A percentile compares a stretch with the other conserved stretches of the same genome.
Conservation (phyloP, 208 protist genomes). For the Phytomonas francai region DNA sequence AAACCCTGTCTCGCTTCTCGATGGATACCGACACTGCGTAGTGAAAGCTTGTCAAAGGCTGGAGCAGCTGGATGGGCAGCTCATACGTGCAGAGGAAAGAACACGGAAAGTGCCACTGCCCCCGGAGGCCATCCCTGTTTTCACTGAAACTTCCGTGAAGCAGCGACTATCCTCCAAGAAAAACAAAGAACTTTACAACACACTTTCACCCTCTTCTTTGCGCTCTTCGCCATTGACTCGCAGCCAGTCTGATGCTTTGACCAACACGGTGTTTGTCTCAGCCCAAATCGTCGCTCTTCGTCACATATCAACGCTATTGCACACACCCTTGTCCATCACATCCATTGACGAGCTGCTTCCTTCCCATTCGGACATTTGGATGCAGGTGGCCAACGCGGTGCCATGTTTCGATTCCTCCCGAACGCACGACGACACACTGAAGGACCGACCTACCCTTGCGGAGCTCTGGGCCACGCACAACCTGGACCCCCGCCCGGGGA, state of each 20-base stretch:
- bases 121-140: neutral
- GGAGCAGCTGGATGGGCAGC: constrained; percentile 45
- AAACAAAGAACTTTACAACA: neutral
- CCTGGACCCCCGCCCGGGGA: neutral
- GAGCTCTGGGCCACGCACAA: neutral
- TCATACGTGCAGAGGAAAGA: constrained; percentile 33
- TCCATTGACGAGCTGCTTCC: neutral
- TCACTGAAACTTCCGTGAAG: neutral
- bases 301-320: neutral
- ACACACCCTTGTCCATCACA: neutral
- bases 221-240: neutral
- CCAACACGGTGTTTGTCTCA: neutral
- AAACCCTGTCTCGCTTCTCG: constrained; percentile 58
- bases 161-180: neutral
- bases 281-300: constrained; percentile 1
- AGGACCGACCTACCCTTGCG: neutral
- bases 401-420: neutral
- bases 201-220: neutral
- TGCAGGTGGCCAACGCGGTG: neutral
- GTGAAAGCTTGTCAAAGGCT: constrained; percentile 36
- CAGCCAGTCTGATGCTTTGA: neutral
- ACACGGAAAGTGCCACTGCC: neutral
- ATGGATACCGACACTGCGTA: constrained; percentile 47
- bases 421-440: neutral
- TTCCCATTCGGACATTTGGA: neutral